phyloP scores from a whole-genome alignment of 2,329 filamentous ascomycete genomes.

The Chalara sp. region DNA sequence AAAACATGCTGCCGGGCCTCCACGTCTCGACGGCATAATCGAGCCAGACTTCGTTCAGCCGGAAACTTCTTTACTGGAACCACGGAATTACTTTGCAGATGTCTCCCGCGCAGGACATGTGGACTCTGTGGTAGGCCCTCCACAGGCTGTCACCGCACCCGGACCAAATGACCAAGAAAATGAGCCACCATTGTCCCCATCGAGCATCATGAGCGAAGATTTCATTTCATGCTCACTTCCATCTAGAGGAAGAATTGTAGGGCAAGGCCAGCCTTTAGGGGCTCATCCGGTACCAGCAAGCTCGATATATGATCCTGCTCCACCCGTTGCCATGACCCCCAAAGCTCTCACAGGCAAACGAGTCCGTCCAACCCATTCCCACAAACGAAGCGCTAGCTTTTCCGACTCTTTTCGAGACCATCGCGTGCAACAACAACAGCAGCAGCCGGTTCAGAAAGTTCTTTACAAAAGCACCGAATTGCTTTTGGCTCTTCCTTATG shows the following conservation, averaged over 20 bases:
- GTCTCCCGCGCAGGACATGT: constrained; percentile 40
- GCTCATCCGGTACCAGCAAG: constrained; percentile 51
- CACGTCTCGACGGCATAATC: constrained; percentile 37
- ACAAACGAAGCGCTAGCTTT: constrained; percentile 83
- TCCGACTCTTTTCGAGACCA: constrained; percentile 75
- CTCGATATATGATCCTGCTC: constrained; percentile 38
- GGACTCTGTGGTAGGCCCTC: constrained; percentile 37
- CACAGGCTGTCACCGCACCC: constrained; percentile 2
- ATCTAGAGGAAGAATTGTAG: constrained; percentile 39
- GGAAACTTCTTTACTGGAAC: constrained; percentile 14
- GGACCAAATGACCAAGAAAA: constrained; percentile 5
- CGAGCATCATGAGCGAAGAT: constrained; percentile 52
- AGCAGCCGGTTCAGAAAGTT: constrained; percentile 35
- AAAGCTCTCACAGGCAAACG: constrained; percentile 52
- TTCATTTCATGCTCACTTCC: constrained; percentile 59
- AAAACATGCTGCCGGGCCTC: constrained; percentile 32
- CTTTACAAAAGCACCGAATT: constrained; percentile 49
- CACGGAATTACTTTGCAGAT: constrained; percentile 39
- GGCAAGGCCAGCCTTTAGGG: constrained; percentile 36
- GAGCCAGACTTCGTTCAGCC: constrained; percentile 26
- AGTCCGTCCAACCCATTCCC: constrained; percentile 49
- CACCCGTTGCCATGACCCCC: constrained; percentile 51
- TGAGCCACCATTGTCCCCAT: constrained; percentile 41
- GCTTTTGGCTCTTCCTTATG: constrained; percentile 58
- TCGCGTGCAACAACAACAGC: constrained; percentile 31